phyloP scores from a whole-genome alignment of 2,329 filamentous ascomycete species.

The Claviceps sp. region DNA sequence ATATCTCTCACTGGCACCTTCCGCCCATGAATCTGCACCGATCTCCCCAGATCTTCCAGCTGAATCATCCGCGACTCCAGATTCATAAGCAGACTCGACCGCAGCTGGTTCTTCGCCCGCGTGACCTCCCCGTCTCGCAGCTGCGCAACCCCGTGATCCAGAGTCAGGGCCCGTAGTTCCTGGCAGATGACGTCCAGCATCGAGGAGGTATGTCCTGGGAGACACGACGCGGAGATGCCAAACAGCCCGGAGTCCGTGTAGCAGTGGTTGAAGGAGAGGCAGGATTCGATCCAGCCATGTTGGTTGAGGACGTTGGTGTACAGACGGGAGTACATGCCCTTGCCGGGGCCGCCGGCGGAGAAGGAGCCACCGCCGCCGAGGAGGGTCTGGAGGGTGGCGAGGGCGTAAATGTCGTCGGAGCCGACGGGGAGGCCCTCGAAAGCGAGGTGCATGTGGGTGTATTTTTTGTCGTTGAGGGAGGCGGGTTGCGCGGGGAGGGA shows the following conservation, averaged over 20 bases:
- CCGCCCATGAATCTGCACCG: slow-evolving; percentile 90
- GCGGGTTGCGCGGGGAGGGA: slow-evolving; percentile 70
- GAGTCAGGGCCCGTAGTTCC: slow-evolving; percentile 65
- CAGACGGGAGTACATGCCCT: slow-evolving; percentile 96
- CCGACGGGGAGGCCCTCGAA: slow-evolving; percentile 90
- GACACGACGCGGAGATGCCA: slow-evolving; percentile 79
- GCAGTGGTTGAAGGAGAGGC: slow-evolving; percentile 91
- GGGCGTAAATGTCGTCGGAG: slow-evolving; percentile 86
- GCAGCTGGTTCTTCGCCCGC: slow-evolving; percentile 92
- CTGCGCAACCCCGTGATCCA: slow-evolving; percentile 59
- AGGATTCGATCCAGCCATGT: slow-evolving; percentile 93
- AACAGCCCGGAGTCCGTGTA: slow-evolving; percentile 95
- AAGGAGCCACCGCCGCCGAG: slow-evolving; percentile 94
- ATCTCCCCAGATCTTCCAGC: slow-evolving; percentile 84
- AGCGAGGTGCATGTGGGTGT: slow-evolving; percentile 88
- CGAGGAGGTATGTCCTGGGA: slow-evolving; percentile 58
- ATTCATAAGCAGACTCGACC: slow-evolving; percentile 88
- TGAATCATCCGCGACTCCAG: slow-evolving; percentile 95
- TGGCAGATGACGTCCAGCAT: slow-evolving; percentile 96
- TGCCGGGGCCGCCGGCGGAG: slow-evolving; percentile 88
- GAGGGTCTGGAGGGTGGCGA: slow-evolving; percentile 88
- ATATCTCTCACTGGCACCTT: slow-evolving; percentile 90
- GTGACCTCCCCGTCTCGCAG: slow-evolving; percentile 68
- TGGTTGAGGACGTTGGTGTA: slow-evolving; percentile 98
- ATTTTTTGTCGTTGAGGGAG: slow-evolving; percentile 61